Base-by-base conservation (phyloP, 2,329 filamentous ascomycete genomes). In the Xylariaceae sp. region DNA sequence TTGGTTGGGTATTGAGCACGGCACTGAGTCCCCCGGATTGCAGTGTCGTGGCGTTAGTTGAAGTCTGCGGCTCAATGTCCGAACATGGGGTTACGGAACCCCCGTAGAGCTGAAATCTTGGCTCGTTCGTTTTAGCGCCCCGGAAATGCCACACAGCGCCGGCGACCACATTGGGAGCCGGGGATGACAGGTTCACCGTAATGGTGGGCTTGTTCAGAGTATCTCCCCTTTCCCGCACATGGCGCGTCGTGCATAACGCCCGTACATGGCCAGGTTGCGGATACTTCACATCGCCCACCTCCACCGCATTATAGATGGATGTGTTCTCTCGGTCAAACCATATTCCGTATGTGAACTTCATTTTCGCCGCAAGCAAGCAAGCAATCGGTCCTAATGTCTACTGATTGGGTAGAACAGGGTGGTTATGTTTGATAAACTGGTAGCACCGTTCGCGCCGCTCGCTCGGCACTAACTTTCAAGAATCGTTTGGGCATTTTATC, bases 301-400 rank as follows among this genome's bases (percentile, higher is more conserved):
- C 35, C 15, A 37, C 35, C 15, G 35, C 35, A 18, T 18, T 37
- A 11, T 37, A 37, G 18, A 37, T 37, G 35, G 35, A 37, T 21
- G 35, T 37, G 35, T 37, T 37, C 16, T 18, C 35, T 37, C 35
- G 35, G 18, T 37, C 35, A 21, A 18, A 37, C n/a, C n/a, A 37
- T 4, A 37, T 37, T 18, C 35, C 35, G 35, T 37, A 37, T 37
- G 35, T 37, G 16, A 37, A 37, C 35, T 37, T 37, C 35, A 37
- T 37, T 37, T 21, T 37, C 30, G 30, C 16, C 21, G 18, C n/a
- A 15, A 18, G 24, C 24, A 15, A 18, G 24, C 24, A 27, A 27
- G 24, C 24, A 27, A 9, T 27, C 9, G 9, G 24, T 27, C 24
- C 24, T 27, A 27, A 27, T 27, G 24, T 27, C 24, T 27, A 9